phyloP scores from a whole-genome alignment of 1,139 yeast genomes.

The Hemisphaericaspora lyxosophila region DNA sequence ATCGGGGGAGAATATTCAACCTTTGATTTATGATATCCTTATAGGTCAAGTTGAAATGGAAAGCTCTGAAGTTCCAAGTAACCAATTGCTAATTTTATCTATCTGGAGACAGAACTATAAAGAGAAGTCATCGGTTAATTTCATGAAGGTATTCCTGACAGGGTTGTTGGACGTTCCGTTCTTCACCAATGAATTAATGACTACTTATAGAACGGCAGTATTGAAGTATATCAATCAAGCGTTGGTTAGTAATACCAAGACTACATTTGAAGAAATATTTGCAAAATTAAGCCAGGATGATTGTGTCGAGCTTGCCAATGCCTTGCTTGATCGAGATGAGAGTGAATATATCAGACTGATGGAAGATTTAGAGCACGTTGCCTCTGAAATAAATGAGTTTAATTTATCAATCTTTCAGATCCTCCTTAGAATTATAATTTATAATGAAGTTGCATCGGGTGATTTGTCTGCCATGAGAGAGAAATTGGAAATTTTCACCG shows the following conservation, averaged over 20 bases:
- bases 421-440: conserved; percentile 26
- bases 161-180: conserved; percentile 10
- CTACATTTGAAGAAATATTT: conserved; percentile 24
- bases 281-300: conserved; percentile 20
- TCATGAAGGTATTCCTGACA: conserved; percentile 8
- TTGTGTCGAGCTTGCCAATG: conserved; percentile 23
- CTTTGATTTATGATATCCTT: conserved; percentile 17
- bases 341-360: conserved; percentile 12
- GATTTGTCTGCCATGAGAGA: conserved; percentile 1
- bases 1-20: neutral
- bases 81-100: conserved; percentile 19
- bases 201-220: conserved; percentile 10
- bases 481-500: conserved; percentile 29
- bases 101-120: conserved; percentile 12
- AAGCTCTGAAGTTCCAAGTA: conserved; percentile 9
- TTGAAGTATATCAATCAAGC: conserved; percentile 18
- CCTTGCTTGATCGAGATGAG: conserved; percentile 12
- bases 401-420: conserved; percentile 55
- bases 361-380: conserved; percentile 21
- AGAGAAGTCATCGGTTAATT: conserved; percentile 11
- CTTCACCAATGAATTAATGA: conserved; percentile 3
- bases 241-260: conserved; percentile 22
- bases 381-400: conserved; percentile 44
- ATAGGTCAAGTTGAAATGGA: conserved; percentile 15
- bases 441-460: conserved; percentile 17